These are phyloP conservation scores for Aspergillus affinis DNA, from an alignment of 495 filamentous ascomycete genomes.

Conservation along the genomic window DNA sequence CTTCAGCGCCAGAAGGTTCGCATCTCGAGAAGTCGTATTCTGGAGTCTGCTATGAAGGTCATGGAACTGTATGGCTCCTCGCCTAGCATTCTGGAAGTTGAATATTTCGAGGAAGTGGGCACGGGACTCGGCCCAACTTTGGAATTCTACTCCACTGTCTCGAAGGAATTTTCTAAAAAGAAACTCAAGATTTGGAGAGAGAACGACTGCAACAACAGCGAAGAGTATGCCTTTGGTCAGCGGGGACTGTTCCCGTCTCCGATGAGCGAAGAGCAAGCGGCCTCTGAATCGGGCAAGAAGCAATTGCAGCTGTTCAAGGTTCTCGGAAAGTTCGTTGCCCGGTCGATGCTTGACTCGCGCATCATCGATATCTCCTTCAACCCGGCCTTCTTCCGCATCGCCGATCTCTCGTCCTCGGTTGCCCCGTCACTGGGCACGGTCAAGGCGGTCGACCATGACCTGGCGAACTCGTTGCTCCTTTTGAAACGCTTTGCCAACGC, in stretches of 20 bases:
- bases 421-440: conserved; percentile 89
- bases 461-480: conserved; percentile 82
- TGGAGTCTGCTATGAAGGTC: conserved; percentile 98
- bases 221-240: conserved; percentile 84
- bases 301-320: conserved; percentile 87
- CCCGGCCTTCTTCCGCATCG: conserved; percentile 94
- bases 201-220: conserved; percentile 70
- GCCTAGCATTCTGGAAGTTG: conserved; percentile 92
- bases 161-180: conserved; percentile 95
- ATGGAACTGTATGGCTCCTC: conserved; percentile 99
- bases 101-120: conserved; percentile 98
- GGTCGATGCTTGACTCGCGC: conserved; percentile 96
- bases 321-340: conserved; percentile 95
- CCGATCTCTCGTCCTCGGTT: conserved; percentile 69
- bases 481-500: conserved; percentile 83
- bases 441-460: conserved; percentile 80
- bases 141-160: conserved; percentile 98
- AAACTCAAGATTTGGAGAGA: conserved; percentile 96
- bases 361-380: conserved; percentile 99
- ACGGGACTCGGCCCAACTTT: conserved; percentile 95
- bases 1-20: conserved; percentile 96
- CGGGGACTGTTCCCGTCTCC: conserved; percentile 91
- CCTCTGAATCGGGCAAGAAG: conserved; percentile 74
- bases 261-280: conserved; percentile 75
- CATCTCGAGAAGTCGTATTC: conserved; percentile 85